Conservation (phyloP, 139 green algal species). For the Limnomonas spitsbergensis region DNA sequence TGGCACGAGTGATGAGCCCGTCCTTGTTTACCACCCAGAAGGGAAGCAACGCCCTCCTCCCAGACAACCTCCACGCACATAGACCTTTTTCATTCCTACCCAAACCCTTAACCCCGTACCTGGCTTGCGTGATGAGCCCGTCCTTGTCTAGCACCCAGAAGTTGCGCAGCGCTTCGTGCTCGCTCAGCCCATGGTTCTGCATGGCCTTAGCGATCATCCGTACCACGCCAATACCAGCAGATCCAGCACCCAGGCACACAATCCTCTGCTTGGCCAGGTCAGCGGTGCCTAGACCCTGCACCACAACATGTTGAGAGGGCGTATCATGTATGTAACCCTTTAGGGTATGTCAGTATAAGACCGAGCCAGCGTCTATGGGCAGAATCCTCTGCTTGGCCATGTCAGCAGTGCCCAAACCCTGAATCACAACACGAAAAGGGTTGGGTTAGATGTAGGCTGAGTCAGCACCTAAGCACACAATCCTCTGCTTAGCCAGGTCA, state of each 20-base stretch:
- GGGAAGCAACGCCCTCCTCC: constrained; percentile 32
- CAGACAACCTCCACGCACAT: too few species aligned
- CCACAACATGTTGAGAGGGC: background rate
- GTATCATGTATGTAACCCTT: background rate
- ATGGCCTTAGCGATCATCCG: constrained; percentile 61
- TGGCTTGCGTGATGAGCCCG: constrained; percentile 48
- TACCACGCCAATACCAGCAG: constrained; percentile 59
- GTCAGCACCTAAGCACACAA: too few species aligned
- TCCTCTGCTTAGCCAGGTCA: too few species aligned
- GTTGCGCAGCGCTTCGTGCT: constrained; percentile 34
- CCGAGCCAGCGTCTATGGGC: too few species aligned
- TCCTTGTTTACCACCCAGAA: constrained; percentile 69
- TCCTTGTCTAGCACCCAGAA: constrained; percentile 70
- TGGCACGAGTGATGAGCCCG: constrained; percentile 49
- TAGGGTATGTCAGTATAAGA: too few species aligned
- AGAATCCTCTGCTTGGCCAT: too few species aligned
- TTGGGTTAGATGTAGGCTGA: too few species aligned
- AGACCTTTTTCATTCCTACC: too few species aligned
- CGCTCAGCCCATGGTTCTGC: constrained; percentile 58
- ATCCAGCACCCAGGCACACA: constrained; percentile 67
- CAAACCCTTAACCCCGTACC: background rate
- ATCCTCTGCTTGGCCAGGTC: constrained; percentile 65
- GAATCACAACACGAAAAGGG: too few species aligned
- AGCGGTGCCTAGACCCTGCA: constrained; percentile 24
- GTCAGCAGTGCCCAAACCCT: too few species aligned